These are phyloP conservation scores for Mucuna pruriens DNA, from an alignment of 306 rosid genomes.

Conservation along the genomic window DNA sequence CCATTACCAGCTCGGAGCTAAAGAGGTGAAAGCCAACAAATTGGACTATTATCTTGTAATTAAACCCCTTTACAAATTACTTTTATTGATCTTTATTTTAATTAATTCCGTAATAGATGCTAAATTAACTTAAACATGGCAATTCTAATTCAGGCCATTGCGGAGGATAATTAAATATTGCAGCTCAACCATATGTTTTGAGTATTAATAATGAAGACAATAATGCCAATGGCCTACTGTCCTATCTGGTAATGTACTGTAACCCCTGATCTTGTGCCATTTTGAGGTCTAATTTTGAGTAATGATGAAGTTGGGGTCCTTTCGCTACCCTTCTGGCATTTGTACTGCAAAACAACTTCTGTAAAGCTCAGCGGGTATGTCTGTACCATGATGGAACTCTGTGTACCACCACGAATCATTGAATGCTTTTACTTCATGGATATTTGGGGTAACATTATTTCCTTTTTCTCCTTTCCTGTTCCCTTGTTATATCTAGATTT, in stretches of 20 bases:
- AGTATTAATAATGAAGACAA: background rate
- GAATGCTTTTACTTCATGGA: conserved; percentile 45
- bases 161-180: background rate
- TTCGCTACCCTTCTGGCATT: conserved; percentile 30
- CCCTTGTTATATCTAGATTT: conserved; percentile 6
- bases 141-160: background rate
- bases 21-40: conserved; percentile 41
- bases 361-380: conserved; percentile 38
- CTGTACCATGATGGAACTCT: conserved; percentile 48
- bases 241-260: conserved; percentile 18
- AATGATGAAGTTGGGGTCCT: conserved; percentile 41
- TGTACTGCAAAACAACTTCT: conserved; percentile 40
- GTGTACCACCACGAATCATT: conserved; percentile 39
- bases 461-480: conserved; percentile 17
- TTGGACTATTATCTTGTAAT: background rate
- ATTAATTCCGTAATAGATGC: background rate
- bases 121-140: background rate
- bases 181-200: conserved; percentile 20
- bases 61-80: background rate
- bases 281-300: conserved; percentile 35
- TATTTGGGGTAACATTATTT: conserved; percentile 34
- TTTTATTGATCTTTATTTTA: background rate
- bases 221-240: background rate
- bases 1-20: conserved; percentile 15
- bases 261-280: conserved; percentile 23